These are phyloP conservation scores for Hyphopichia pseudoburtonii DNA, from an alignment of 1,139 yeast genomes.

Conservation along the genomic window DNA sequence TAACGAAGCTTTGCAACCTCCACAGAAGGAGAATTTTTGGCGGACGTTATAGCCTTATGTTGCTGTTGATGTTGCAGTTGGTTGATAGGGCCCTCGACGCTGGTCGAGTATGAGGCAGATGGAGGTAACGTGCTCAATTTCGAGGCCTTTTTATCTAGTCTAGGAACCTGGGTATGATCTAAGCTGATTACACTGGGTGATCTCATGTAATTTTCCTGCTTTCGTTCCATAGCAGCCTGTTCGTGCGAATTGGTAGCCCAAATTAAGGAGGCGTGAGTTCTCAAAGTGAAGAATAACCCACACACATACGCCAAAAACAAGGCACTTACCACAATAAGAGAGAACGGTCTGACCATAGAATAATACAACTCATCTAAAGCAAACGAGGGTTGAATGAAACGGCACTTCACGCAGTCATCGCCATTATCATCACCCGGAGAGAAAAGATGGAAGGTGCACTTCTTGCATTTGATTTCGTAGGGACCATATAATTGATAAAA, in stretches of 20 bases:
- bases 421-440: slow-evolving; percentile 8
- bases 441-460: slow-evolving; percentile 28
- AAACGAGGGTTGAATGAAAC: slow-evolving; percentile 76
- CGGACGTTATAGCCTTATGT: slow-evolving; percentile 6
- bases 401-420: slow-evolving; percentile 66
- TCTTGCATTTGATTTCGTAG: slow-evolving; percentile 71
- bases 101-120: slow-evolving; percentile 2
- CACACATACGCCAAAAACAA: slow-evolving; percentile 84
- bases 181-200: slow-evolving; percentile 38
- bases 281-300: slow-evolving; percentile 87
- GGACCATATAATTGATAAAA: slow-evolving; percentile 90
- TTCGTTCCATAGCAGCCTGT: slow-evolving; percentile 16
- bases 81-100: slow-evolving; percentile 2
- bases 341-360: slow-evolving; percentile 73
- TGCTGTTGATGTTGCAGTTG: slow-evolving; percentile 1
- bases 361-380: slow-evolving; percentile 64
- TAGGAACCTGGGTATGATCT: slow-evolving; percentile 17
- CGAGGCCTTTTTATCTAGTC: slow-evolving; percentile 8
- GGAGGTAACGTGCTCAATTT: slow-evolving; percentile 4
- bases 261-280: slow-evolving; percentile 94
- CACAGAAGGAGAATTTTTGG: slow-evolving; percentile 19
- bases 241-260: slow-evolving; percentile 70
- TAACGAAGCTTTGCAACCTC: slow-evolving; percentile 18
- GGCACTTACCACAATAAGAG: slow-evolving; percentile 75
- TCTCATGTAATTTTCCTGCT: slow-evolving; percentile 21